These are phyloP conservation scores for Stentor roeselii DNA, from an alignment of 73 alveolate genomes.

Conservation along the genomic window DNA sequence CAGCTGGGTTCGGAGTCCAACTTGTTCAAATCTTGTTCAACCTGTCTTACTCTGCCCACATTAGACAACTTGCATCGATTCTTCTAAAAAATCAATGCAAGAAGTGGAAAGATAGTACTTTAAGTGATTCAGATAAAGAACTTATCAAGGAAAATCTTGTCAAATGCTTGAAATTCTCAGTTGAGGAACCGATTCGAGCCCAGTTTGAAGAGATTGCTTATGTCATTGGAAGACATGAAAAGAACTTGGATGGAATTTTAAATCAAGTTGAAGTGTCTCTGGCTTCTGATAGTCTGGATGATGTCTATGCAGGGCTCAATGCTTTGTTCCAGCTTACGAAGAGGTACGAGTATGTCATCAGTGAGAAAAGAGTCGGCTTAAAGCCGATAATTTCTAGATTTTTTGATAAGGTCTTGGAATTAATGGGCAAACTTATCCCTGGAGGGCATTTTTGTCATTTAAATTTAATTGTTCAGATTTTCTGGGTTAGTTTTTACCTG, in stretches of 20 bases:
- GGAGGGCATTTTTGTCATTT: not conserved
- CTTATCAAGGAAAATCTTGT: not conserved
- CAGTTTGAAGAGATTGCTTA: conserved; percentile 17
- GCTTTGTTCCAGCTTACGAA: not conserved
- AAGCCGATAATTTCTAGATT: not conserved
- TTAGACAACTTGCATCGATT: conserved; percentile 24
- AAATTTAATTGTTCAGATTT: not conserved
- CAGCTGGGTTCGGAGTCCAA: not conserved
- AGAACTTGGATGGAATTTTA: not conserved
- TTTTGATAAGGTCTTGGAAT: not conserved
- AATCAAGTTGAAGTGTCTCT: not conserved
- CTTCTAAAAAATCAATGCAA: not conserved
- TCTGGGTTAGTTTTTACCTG: not conserved
- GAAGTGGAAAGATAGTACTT: conserved; percentile 15
- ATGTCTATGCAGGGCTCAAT: not conserved
- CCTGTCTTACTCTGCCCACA: not conserved
- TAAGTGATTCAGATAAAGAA: not conserved
- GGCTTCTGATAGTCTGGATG: not conserved
- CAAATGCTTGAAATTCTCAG: not conserved
- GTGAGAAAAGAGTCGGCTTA: not conserved
- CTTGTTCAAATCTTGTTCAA: not conserved
- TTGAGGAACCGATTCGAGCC: not conserved
- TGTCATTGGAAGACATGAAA: not conserved
- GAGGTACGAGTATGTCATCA: not conserved
- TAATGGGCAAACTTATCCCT: not conserved